Evolutionary conservation across 352 stramenopile genomes (phyloP).

Genomic region (Pythium rhizo-oryzae): DNA sequence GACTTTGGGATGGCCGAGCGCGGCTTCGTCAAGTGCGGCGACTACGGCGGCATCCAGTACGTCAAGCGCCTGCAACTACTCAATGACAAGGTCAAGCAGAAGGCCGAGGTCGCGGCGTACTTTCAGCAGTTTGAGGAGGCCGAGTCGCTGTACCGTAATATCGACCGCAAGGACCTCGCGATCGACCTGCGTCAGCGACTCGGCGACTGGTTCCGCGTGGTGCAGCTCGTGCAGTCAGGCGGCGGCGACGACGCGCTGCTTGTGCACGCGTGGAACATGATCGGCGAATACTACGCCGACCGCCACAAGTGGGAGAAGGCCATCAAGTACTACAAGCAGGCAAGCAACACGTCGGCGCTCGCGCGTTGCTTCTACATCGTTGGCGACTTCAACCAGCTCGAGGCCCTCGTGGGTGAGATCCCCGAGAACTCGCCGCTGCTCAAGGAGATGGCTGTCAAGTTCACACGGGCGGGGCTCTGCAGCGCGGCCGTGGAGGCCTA

Average conservation of each 20-base stretch:
- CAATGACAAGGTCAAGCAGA: conserved; percentile 91
- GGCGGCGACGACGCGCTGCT: conserved; percentile 84
- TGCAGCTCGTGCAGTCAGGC: conserved; percentile 81
- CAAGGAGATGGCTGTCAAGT: conserved; percentile 86
- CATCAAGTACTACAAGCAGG: conserved; percentile 91
- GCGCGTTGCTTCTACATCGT: conserved; percentile 91
- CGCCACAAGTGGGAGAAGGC: conserved; percentile 93
- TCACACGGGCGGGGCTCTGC: conserved; percentile 86
- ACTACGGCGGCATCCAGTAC: conserved; percentile 94
- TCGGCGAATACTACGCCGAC: conserved; percentile 92
- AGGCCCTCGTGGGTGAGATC: conserved; percentile 83
- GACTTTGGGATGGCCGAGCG: conserved; percentile 93
- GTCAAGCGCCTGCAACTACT: conserved; percentile 89
- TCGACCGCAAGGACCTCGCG: conserved; percentile 94
- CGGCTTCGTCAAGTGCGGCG: conserved; percentile 90
- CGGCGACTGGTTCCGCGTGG: conserved; percentile 93
- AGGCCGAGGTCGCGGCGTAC: conserved; percentile 89
- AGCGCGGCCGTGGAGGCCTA: conserved; percentile 86
- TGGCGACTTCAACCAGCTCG: conserved; percentile 89
- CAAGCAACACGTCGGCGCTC: conserved; percentile 74
- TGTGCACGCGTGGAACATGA: conserved; percentile 84
- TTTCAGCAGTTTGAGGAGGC: conserved; percentile 94
- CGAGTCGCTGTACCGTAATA: conserved; percentile 91
- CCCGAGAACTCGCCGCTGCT: conserved; percentile 82
- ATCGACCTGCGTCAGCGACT: conserved; percentile 90